Conservation (phyloP, 768 basidiomycete species). For the Suillus weaverae region DNA sequence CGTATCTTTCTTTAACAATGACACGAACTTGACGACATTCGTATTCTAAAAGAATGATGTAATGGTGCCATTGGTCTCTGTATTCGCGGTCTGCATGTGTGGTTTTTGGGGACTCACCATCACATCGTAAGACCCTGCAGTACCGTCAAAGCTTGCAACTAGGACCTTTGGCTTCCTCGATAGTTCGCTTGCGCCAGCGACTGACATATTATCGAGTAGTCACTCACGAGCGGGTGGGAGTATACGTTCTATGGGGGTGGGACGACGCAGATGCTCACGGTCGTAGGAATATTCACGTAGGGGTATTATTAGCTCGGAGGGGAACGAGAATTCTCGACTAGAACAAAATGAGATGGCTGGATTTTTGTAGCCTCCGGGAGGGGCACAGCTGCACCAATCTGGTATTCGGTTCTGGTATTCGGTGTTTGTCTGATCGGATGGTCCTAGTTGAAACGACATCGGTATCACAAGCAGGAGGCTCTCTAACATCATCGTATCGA, state of each 20-base stretch:
- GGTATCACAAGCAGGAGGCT: background rate
- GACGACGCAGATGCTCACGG: background rate
- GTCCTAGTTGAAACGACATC: background rate
- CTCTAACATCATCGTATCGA: background rate
- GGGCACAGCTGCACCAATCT: background rate
- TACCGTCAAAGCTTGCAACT: conserved; percentile 73
- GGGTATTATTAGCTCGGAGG: background rate
- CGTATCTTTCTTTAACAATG: conserved; percentile 62
- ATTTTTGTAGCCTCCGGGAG: background rate
- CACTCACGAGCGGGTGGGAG: too few relatives aligned
- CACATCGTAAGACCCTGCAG: conserved; percentile 49
- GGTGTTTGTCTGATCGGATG: background rate
- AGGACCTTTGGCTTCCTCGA: conserved; percentile 41
- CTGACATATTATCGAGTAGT: conserved; percentile 18
- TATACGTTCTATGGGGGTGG: background rate
- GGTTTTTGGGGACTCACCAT: conserved; percentile 31
- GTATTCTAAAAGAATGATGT: conserved; percentile 46
- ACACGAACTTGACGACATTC: conserved; percentile 71
- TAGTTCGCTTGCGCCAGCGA: conserved; percentile 3
- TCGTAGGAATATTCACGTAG: background rate
- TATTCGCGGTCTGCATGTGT: background rate
- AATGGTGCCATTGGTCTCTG: background rate
- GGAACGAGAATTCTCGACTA: background rate
- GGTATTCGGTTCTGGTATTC: background rate
- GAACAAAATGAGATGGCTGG: background rate